Percentiles rank a stretch among this genome's conserved stretches.
Conservation (phyloP, 2,329 filamentous ascomycete genomes). For the Cladophialophora chaetospira region DNA sequence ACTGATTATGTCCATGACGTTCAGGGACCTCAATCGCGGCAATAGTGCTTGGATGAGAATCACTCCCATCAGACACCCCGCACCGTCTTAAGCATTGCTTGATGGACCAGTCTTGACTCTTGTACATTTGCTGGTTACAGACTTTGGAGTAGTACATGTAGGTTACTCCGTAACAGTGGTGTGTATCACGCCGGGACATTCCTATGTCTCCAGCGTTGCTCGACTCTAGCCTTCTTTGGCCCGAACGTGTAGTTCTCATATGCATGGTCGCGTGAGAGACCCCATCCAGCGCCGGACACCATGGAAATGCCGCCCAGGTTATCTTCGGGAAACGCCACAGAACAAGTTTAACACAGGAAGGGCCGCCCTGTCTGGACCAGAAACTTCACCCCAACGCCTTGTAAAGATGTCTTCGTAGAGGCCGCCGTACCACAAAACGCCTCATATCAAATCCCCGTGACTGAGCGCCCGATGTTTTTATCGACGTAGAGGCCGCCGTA, state of each 20-base stretch:
- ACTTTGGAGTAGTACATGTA: neutral
- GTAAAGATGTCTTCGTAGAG: neutral
- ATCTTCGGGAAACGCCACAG: slow-evolving; percentile 4
- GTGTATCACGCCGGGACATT: neutral
- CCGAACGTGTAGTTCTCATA: neutral
- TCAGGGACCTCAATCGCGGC: neutral
- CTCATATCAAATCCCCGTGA: neutral
- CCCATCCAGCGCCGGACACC: neutral
- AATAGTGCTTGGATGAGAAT: too few relatives aligned
- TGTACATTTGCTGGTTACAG: neutral
- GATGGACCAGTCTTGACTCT: neutral
- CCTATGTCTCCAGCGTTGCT: neutral
- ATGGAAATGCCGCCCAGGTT: neutral
- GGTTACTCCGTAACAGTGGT: neutral
- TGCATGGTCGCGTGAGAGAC: neutral
- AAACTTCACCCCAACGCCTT: neutral
- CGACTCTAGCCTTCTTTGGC: neutral
- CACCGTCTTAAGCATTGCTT: neutral
- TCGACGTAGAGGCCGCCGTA: neutral
- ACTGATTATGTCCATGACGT: too few relatives aligned
- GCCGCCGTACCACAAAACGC: neutral
- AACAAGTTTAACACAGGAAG: slow-evolving; percentile 8
- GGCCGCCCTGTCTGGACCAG: neutral
- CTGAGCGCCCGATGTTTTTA: too few relatives aligned
- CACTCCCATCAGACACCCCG: neutral